Conservation (phyloP, 192 early-diverging fungal species). For the Backusella tuberculispora region DNA sequence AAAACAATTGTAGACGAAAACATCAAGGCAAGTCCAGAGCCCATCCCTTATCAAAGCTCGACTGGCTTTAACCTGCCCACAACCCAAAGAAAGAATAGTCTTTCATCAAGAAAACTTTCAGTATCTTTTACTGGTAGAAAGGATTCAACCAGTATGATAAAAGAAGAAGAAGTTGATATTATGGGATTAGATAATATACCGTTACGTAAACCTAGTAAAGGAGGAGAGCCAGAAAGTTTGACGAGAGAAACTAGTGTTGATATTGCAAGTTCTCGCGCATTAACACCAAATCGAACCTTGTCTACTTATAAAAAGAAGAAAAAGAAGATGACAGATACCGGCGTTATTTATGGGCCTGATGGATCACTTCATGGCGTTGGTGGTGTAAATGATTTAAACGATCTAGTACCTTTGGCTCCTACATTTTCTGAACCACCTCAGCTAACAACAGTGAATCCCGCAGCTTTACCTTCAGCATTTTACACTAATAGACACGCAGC, state of each 20-base stretch:
- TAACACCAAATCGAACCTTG: constrained; percentile 16
- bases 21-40: background rate
- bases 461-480: constrained; percentile 38
- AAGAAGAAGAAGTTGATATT: constrained; percentile 50
- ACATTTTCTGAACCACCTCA: constrained; percentile 40
- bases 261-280: constrained; percentile 19
- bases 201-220: constrained; percentile 21
- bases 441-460: constrained; percentile 42
- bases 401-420: constrained; percentile 21
- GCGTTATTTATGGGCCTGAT: constrained; percentile 34
- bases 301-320: constrained; percentile 38
- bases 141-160: constrained; percentile 24
- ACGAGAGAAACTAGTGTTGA: constrained; percentile 30
- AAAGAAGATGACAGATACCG: constrained; percentile 38
- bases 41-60: background rate
- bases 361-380: constrained; percentile 30
- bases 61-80: background rate
- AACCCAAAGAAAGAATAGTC: background rate
- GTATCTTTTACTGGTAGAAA: background rate
- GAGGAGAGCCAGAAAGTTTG: constrained; percentile 15
- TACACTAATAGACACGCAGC: constrained; percentile 23
- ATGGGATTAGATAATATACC: constrained; percentile 34
- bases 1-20: constrained; percentile 19
- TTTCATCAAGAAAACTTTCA: constrained; percentile 14
- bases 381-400: constrained; percentile 19